A percentile compares a stretch with the other conserved stretches of the same genome.
Evolutionary conservation across 176 grass and related monocot species (phyloP).

Genomic region (Saccharum officinarum): DNA sequence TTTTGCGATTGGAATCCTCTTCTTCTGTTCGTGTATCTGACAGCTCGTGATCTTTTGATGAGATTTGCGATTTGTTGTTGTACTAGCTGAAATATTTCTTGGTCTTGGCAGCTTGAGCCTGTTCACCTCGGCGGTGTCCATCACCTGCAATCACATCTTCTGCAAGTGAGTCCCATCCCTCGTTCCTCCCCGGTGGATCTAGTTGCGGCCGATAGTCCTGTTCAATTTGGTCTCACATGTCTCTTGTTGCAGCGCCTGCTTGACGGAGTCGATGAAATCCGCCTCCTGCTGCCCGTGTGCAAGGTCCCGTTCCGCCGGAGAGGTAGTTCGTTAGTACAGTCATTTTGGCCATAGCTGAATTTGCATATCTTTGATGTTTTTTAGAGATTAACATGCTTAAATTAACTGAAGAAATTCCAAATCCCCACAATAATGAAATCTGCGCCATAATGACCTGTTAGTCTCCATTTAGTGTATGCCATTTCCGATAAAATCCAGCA

Average conservation of each 20-base stretch:
- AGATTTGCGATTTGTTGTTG: background rate
- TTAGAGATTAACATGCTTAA: background rate
- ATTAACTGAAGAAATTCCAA: background rate
- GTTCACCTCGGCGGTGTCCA: conserved; percentile 55
- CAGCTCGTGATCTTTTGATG: background rate
- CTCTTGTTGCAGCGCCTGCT: conserved; percentile 47
- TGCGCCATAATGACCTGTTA: background rate
- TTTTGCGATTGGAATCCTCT: background rate
- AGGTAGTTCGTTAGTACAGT: conserved; percentile 27
- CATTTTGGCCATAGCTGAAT: background rate
- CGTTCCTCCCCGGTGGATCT: background rate
- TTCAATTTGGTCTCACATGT: background rate
- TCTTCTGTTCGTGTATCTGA: background rate
- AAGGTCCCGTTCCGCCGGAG: conserved; percentile 81
- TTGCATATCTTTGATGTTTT: background rate
- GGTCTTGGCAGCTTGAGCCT: conserved; percentile 67
- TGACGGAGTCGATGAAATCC: conserved; percentile 78
- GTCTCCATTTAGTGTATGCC: background rate
- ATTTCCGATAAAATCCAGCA: background rate
- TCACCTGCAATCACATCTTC: conserved; percentile 86
- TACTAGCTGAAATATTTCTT: background rate
- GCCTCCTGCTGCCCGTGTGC: conserved; percentile 68
- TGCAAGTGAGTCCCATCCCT: conserved; percentile 63
- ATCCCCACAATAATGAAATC: background rate
- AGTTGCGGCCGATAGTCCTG: background rate